Evolutionary conservation across 2,329 filamentous ascomycete species (phyloP).

Genomic region (Curvularia spicifera): DNA sequence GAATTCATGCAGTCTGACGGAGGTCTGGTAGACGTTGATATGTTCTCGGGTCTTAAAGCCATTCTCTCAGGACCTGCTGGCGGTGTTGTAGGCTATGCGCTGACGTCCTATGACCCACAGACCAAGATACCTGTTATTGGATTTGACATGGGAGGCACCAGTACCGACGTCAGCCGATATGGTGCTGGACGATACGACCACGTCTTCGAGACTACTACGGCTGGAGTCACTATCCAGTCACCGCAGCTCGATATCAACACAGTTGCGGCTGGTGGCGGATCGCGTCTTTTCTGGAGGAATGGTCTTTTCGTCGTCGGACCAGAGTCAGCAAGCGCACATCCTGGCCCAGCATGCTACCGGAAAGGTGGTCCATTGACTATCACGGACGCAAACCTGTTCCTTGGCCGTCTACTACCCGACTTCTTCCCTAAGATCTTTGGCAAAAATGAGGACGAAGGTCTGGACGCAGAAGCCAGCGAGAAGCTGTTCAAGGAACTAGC

Average conservation of each 20-base stretch:
- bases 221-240: constrained; percentile 91
- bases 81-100: constrained; percentile 89
- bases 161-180: constrained; percentile 88
- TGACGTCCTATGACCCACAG: constrained; percentile 84
- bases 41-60: constrained; percentile 82
- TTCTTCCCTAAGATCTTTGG: constrained; percentile 98
- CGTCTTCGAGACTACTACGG: constrained; percentile 91
- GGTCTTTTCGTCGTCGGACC: constrained; percentile 90
- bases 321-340: constrained; percentile 86
- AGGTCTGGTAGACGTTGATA: constrained; percentile 72
- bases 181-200: constrained; percentile 87
- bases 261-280: constrained; percentile 88
- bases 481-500: constrained; percentile 78
- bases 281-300: constrained; percentile 83
- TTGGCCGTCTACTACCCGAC: constrained; percentile 83
- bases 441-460: constrained; percentile 79
- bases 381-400: constrained; percentile 89
- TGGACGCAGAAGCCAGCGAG: constrained; percentile 78
- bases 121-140: constrained; percentile 88
- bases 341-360: constrained; percentile 87
- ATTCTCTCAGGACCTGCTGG: constrained; percentile 92
- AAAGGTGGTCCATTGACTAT: constrained; percentile 89
- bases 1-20: constrained; percentile 96
- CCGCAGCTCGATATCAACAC: constrained; percentile 95
- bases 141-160: constrained; percentile 95